Percentiles rank a stretch among this genome's conserved stretches.
These are phyloP conservation scores for Starmerella scarabaei DNA, from an alignment of 805 yeast species.

Conservation along the genomic window DNA sequence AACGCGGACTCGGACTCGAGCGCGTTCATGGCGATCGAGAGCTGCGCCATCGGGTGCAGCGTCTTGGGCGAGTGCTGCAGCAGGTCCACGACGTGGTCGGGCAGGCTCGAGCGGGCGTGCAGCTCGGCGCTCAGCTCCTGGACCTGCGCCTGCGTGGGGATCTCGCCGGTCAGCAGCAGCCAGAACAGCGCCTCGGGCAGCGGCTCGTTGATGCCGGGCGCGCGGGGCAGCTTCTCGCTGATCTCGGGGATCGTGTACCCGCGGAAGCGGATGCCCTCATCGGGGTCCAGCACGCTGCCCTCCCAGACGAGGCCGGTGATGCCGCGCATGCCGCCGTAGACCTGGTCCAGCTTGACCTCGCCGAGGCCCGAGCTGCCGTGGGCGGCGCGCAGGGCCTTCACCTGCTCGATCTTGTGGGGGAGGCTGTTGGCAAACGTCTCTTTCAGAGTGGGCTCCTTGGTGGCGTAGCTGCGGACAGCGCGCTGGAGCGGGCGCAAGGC, in stretches of 20 bases:
- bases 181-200: slow-evolving; percentile 75
- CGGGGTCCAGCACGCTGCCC: slow-evolving; percentile 74
- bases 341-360: slow-evolving; percentile 63
- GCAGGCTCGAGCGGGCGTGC: slow-evolving; percentile 64
- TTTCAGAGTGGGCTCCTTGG: slow-evolving; percentile 46
- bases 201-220: slow-evolving; percentile 50
- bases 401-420: slow-evolving; percentile 85
- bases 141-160: slow-evolving; percentile 61
- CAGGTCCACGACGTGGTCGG: slow-evolving; percentile 62
- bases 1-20: slow-evolving; percentile 71
- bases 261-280: slow-evolving; percentile 77
- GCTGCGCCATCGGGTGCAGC: slow-evolving; percentile 85
- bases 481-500: slow-evolving; percentile 10
- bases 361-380: slow-evolving; percentile 70
- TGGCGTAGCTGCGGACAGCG: slow-evolving; percentile 20
- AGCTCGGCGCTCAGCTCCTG: slow-evolving; percentile 60
- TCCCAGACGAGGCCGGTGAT: slow-evolving; percentile 79
- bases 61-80: slow-evolving; percentile 62
- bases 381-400: slow-evolving; percentile 76
- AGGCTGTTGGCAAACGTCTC: slow-evolving; percentile 86
- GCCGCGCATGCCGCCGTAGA: slow-evolving; percentile 88
- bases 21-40: slow-evolving; percentile 70
- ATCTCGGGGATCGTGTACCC: slow-evolving; percentile 73
- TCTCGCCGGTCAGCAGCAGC: slow-evolving; percentile 71
- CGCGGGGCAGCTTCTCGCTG: slow-evolving; percentile 62